Evolutionary conservation across 164 flowering plant species (phyloP).

Genomic region (Magnolia sinica): DNA sequence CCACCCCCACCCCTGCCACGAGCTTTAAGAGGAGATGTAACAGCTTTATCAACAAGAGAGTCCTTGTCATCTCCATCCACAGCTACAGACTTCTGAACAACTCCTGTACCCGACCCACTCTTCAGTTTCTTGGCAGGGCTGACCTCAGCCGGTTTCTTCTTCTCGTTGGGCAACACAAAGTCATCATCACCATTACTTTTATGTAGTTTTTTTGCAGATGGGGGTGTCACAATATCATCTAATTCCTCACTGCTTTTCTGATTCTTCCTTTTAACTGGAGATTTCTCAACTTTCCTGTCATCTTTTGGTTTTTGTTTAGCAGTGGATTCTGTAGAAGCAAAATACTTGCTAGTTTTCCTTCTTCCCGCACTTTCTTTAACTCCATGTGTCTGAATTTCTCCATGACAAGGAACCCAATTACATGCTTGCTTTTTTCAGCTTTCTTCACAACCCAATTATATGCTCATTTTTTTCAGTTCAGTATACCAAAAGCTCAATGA

Average conservation of each 20-base stretch:
- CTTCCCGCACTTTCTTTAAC: slow-evolving; percentile 60
- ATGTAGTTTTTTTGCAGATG: slow-evolving; percentile 46
- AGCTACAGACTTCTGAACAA: slow-evolving; percentile 37
- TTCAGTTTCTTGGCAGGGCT: slow-evolving; percentile 76
- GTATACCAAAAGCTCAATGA: background rate
- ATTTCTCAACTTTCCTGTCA: slow-evolving; percentile 44
- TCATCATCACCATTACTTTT: slow-evolving; percentile 62
- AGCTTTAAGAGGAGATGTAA: slow-evolving; percentile 32
- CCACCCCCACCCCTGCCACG: slow-evolving; percentile 63
- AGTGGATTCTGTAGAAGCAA: slow-evolving; percentile 35
- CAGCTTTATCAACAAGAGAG: slow-evolving; percentile 34
- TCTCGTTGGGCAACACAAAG: slow-evolving; percentile 42
- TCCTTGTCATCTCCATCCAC: slow-evolving; percentile 51
- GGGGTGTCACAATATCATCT: slow-evolving; percentile 29
- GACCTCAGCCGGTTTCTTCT: slow-evolving; percentile 31
- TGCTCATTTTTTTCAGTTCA: background rate
- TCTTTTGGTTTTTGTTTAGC: slow-evolving; percentile 34
- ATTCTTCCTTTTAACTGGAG: slow-evolving; percentile 50
- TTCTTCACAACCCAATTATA: background rate
- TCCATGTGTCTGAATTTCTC: slow-evolving; percentile 34
- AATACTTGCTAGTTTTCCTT: slow-evolving; percentile 85
- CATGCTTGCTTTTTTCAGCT: background rate
- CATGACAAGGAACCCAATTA: background rate
- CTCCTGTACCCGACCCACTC: slow-evolving; percentile 50
- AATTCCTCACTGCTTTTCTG: slow-evolving; percentile 27